Evolutionary conservation across 2,329 filamentous ascomycete species (phyloP).

Genomic region (Didymella arachidicola): DNA sequence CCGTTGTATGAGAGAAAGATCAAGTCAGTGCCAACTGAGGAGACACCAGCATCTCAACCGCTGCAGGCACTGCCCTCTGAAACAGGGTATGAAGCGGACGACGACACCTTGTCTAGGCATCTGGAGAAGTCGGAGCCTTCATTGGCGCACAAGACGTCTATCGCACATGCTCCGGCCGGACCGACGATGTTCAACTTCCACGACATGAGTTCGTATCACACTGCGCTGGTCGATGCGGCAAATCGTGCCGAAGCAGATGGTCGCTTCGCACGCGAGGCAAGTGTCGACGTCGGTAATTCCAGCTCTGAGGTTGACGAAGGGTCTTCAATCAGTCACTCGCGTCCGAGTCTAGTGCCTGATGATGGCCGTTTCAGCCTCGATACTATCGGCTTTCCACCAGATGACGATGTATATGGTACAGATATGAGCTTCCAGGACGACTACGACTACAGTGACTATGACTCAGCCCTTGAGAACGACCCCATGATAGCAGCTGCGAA

Average conservation of each 20-base stretch:
- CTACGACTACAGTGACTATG: conserved; percentile 66
- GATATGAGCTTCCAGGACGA: conserved; percentile 51
- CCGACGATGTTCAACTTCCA: conserved; percentile 49
- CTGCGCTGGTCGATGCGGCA: conserved; percentile 82
- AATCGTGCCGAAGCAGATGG: conserved; percentile 78
- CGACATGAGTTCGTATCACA: conserved; percentile 77
- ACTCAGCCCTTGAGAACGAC: conserved; percentile 68
- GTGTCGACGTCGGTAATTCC: conserved; percentile 48
- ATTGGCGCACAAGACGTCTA: conserved; percentile 58
- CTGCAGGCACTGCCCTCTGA: conserved; percentile 30
- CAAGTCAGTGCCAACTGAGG: conserved; percentile 32
- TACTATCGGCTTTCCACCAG: conserved; percentile 49
- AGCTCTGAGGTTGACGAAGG: conserved; percentile 45
- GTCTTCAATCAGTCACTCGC: conserved; percentile 45
- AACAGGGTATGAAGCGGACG: conserved; percentile 44
- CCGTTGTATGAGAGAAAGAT: conserved; percentile 59
- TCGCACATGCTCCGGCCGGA: conserved; percentile 45
- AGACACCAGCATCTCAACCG: conserved; percentile 28
- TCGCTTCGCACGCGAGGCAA: conserved; percentile 71
- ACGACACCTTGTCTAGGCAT: conserved; percentile 40
- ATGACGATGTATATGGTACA: conserved; percentile 46
- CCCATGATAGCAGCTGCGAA: conserved; percentile 95
- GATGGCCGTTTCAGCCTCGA: conserved; percentile 59
- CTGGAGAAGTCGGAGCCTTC: conserved; percentile 55
- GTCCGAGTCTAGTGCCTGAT: conserved; percentile 58